Evolutionary conservation across 768 basidiomycete species (phyloP).

Genomic region (Lepiota brunneoincarnata): DNA sequence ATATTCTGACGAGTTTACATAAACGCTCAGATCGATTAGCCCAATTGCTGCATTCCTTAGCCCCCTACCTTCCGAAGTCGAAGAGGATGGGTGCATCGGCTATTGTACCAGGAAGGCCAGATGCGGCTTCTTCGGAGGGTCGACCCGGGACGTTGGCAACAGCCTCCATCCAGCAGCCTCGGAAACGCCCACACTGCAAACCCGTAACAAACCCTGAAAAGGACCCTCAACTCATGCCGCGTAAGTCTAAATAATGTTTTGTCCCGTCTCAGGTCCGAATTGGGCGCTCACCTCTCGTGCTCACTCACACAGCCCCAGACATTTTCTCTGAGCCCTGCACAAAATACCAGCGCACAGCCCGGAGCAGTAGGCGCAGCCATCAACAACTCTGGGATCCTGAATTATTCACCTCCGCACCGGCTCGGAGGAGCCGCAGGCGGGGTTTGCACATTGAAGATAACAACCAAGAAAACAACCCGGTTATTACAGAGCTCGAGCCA

Average conservation of each 20-base stretch:
- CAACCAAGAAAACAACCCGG: slow-evolving; percentile 30
- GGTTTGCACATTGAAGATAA: slow-evolving; percentile 20
- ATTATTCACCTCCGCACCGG: slow-evolving; percentile 11
- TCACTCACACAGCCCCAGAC: slow-evolving; percentile 7
- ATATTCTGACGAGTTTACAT: background rate
- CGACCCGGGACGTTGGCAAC: slow-evolving; percentile 3
- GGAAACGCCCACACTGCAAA: slow-evolving; percentile 1
- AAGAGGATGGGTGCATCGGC: slow-evolving; percentile 14
- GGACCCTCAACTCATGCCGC: slow-evolving; percentile 4
- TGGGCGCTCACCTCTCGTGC: background rate
- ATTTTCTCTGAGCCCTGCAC: background rate
- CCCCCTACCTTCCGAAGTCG: slow-evolving; percentile 24
- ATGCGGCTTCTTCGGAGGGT: slow-evolving; percentile 5
- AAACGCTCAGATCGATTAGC: slow-evolving; percentile 26
- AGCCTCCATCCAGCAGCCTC: slow-evolving; percentile 3
- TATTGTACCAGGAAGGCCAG: background rate
- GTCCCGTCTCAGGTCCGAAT: background rate
- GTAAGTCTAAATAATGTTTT: slow-evolving; percentile 1
- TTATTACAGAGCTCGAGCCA: slow-evolving; percentile 10
- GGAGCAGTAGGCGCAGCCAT: background rate
- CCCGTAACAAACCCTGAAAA: background rate
- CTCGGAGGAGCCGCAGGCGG: slow-evolving; percentile 15
- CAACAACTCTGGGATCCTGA: slow-evolving; percentile 18
- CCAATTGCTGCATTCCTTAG: slow-evolving; percentile 33
- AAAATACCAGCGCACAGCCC: background rate